Conservation (phyloP, 1,284 basidiomycete genomes). For the Spongispora temasekensis region DNA sequence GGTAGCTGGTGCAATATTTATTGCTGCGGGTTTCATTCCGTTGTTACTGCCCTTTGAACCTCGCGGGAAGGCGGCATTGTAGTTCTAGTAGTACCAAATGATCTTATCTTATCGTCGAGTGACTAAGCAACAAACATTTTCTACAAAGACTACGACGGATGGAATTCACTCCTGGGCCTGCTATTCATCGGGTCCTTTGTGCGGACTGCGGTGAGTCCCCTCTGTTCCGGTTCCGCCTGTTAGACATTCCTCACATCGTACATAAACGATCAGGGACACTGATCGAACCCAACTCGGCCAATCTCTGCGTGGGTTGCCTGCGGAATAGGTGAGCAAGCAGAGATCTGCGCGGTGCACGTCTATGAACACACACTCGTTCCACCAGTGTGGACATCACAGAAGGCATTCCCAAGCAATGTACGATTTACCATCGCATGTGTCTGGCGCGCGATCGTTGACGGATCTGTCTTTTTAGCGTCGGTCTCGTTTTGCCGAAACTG, state of each 20-base stretch:
- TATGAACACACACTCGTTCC: background rate
- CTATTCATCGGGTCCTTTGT: conserved; percentile 76
- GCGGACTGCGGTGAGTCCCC: conserved; percentile 78
- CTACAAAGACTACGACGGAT: conserved; percentile 39
- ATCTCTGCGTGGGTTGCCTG: conserved; percentile 91
- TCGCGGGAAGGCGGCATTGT: conserved; percentile 65
- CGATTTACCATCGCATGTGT: conserved; percentile 14
- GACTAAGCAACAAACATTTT: conserved; percentile 24
- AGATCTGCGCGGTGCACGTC: background rate
- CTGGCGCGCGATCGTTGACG: background rate
- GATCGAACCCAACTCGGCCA: conserved; percentile 95
- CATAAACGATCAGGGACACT: conserved; percentile 65
- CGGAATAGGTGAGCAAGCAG: conserved; percentile 69
- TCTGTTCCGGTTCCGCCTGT: background rate
- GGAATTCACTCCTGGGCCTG: conserved; percentile 73
- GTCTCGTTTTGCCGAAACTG: conserved; percentile 96
- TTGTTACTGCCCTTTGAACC: conserved; percentile 74
- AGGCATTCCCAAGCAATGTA: conserved; percentile 95
- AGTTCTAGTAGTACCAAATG: conserved; percentile 10
- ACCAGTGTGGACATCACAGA: conserved; percentile 93
- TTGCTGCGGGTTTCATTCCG: conserved; percentile 61
- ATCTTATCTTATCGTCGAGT: conserved; percentile 19
- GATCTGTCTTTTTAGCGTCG: conserved; percentile 54
- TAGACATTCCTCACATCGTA: conserved; percentile 10
- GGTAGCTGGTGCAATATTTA: conserved; percentile 65